Conservation (phyloP, 2,329 filamentous ascomycete genomes). For the Beauveria varroae region DNA sequence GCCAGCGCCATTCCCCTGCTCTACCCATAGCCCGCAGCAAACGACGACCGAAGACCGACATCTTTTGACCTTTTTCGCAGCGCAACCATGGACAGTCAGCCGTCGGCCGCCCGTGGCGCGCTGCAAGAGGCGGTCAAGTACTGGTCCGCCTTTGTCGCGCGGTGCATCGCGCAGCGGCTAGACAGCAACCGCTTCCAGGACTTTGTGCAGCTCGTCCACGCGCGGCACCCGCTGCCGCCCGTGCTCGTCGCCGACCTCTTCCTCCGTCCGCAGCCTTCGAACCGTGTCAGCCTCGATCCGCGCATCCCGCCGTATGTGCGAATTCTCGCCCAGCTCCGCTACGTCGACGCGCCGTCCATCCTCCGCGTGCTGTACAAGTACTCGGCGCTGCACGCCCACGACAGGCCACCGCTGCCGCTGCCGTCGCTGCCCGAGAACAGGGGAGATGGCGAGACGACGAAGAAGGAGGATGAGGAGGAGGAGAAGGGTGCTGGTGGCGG, state of each 20-base stretch:
- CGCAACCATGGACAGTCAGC: background rate
- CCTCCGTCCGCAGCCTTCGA: constrained; percentile 43
- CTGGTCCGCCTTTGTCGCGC: constrained; percentile 45
- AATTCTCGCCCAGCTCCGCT: constrained; percentile 41
- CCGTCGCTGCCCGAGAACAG: too few relatives aligned
- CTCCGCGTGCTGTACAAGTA: constrained; percentile 49
- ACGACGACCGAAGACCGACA: background rate
- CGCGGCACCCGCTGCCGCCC: constrained; percentile 44
- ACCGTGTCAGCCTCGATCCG: constrained; percentile 47
- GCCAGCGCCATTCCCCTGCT: background rate
- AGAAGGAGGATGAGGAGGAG: constrained; percentile 15
- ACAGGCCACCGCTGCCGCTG: constrained; percentile 6
- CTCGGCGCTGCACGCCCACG: constrained; percentile 40
- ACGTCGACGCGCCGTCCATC: constrained; percentile 48
- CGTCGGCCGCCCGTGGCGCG: constrained; percentile 14
- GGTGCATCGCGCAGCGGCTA: constrained; percentile 44
- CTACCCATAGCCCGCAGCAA: background rate
- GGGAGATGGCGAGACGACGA: constrained; percentile 15
- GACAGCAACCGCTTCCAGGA: constrained; percentile 45
- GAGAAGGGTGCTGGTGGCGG: background rate
- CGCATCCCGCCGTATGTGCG: constrained; percentile 53
- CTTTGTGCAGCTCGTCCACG: constrained; percentile 41
- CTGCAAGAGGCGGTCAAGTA: constrained; percentile 26
- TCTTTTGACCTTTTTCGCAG: background rate
- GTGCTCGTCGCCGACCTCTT: constrained; percentile 49